These are phyloP conservation scores for Boletus bicolor DNA, from an alignment of 768 basidiomycete species.

Conservation along the genomic window DNA sequence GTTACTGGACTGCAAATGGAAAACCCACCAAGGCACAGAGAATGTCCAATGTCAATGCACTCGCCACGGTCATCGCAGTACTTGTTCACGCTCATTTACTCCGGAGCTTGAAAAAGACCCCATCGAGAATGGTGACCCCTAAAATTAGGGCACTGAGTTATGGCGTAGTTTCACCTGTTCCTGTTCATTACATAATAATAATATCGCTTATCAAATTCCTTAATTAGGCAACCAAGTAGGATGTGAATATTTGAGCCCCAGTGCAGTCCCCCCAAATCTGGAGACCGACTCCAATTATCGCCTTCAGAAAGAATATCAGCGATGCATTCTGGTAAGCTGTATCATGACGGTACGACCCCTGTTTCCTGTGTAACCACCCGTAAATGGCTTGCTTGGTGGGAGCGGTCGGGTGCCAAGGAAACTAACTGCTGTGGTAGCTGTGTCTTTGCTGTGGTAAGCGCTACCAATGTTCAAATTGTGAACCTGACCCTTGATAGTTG, in stretches of 20 bases:
- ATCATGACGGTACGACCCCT: neutral
- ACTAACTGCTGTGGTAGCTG: neutral
- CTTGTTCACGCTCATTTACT: no score
- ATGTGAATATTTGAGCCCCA: neutral
- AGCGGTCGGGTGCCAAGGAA: neutral
- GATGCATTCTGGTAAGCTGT: neutral
- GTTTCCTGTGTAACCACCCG: neutral
- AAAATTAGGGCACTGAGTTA: no score
- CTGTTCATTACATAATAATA: no score
- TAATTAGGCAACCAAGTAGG: slow-evolving; percentile 10
- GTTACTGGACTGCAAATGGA: neutral
- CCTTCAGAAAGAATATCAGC: neutral
- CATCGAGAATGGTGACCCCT: neutral
- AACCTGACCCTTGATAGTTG: neutral
- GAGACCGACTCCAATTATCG: neutral
- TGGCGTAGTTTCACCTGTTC: no score
- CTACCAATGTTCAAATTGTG: neutral
- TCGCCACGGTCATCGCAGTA: slow-evolving; percentile 2
- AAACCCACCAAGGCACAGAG: slow-evolving; percentile 19
- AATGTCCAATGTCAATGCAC: slow-evolving; percentile 11
- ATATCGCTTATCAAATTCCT: neutral
- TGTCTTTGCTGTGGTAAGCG: neutral
- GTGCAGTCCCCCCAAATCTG: neutral
- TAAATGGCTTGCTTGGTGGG: neutral
- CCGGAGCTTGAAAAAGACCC: neutral